Evolutionary conservation across 441 rosid species (phyloP).

Genomic region (Kokia cookei): DNA sequence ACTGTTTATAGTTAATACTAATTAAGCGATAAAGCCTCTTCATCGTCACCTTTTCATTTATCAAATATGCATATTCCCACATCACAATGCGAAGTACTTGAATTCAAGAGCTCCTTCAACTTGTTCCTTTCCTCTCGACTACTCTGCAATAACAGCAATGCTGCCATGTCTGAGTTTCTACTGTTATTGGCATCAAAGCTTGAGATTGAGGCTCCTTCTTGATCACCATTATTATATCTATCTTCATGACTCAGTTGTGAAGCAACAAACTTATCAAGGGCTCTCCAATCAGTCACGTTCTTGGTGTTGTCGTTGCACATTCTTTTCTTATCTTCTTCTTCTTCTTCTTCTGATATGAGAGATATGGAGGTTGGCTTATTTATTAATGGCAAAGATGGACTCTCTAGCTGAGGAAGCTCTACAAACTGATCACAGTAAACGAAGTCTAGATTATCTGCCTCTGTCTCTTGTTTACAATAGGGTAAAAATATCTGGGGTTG

Average conservation of each 20-base stretch:
- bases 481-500: constrained; percentile 28
- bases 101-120: constrained; percentile 42
- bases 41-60: constrained; percentile 20
- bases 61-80: constrained; percentile 66
- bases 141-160: constrained; percentile 34
- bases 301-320: constrained; percentile 16
- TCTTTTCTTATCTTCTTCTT: neutral
- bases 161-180: constrained; percentile 15
- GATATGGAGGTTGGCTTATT: constrained; percentile 37
- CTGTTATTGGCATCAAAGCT: constrained; percentile 20
- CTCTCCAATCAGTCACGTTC: constrained; percentile 85
- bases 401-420: constrained; percentile 63
- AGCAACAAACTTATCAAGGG: constrained; percentile 87
- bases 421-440: constrained; percentile 37
- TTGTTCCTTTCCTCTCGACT: constrained; percentile 43
- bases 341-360: neutral
- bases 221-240: constrained; percentile 4
- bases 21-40: constrained; percentile 1
- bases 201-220: constrained; percentile 12
- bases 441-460: constrained; percentile 37
- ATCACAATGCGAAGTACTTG: constrained; percentile 44
- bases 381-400: constrained; percentile 49
- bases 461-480: constrained; percentile 49
- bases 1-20: constrained; percentile 7
- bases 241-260: constrained; percentile 80